A percentile compares a stretch with the other conserved stretches of the same genome.
These are phyloP conservation scores for Podaxis rugospora DNA, from an alignment of 768 basidiomycete genomes.

Conservation along the genomic window DNA sequence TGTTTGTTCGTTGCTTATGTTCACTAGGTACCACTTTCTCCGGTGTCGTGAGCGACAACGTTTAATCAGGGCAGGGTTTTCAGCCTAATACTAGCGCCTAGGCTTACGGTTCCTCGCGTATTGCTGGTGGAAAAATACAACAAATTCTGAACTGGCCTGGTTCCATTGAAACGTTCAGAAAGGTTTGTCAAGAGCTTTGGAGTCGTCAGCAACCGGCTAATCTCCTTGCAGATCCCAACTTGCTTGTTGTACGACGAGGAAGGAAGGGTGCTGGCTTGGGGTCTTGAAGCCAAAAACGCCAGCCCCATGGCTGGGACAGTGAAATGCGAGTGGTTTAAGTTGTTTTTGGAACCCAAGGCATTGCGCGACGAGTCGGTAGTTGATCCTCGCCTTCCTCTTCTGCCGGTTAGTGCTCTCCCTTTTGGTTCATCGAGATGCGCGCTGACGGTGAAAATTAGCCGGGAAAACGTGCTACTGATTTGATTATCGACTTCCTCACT, in stretches of 20 bases:
- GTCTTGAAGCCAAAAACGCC: constrained; percentile 82
- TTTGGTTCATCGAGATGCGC: neutral
- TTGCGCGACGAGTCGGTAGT: constrained; percentile 66
- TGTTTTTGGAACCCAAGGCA: constrained; percentile 80
- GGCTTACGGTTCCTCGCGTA: constrained; percentile 86
- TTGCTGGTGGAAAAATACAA: constrained; percentile 73
- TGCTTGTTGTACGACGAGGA: constrained; percentile 77
- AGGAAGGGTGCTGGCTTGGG: constrained; percentile 79
- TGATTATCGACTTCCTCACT: constrained; percentile 80
- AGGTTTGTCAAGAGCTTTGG: constrained; percentile 36
- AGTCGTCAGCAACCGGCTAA: constrained; percentile 11
- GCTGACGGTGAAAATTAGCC: constrained; percentile 33
- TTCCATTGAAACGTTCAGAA: constrained; percentile 81
- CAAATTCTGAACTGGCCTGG: constrained; percentile 88
- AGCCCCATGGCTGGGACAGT: constrained; percentile 60
- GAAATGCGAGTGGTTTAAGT: constrained; percentile 69
- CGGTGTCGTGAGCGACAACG: constrained; percentile 60
- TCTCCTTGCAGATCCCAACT: constrained; percentile 54
- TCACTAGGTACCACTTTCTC: constrained; percentile 78
- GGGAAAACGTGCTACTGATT: constrained; percentile 71
- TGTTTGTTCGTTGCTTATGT: neutral
- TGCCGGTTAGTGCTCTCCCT: constrained; percentile 54
- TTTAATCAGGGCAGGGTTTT: neutral
- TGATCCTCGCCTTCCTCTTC: constrained; percentile 73
- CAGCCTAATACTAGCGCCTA: constrained; percentile 23